Evolutionary conservation across 2,329 filamentous ascomycete species (phyloP).

Genomic region (Aurifilum marmelostoma): DNA sequence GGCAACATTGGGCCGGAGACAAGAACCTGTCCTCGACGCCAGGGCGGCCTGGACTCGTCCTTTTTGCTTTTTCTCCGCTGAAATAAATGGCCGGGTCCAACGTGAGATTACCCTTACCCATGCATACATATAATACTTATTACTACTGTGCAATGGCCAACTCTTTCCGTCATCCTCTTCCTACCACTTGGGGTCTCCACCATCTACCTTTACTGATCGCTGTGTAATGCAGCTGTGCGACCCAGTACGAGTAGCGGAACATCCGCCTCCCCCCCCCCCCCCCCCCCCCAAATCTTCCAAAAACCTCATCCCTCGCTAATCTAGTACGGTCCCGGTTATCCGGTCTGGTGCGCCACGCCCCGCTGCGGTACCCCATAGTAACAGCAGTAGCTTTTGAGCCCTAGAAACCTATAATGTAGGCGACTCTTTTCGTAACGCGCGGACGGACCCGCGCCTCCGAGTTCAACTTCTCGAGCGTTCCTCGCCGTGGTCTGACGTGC

Average conservation of each 20-base stretch:
- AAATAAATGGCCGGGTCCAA: not conserved
- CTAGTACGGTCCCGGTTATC: not conserved
- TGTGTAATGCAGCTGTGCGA: not conserved
- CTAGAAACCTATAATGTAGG: too few relatives aligned
- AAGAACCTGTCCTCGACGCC: not conserved
- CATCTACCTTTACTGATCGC: not conserved
- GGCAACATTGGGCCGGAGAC: not conserved
- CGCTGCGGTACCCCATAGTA: not conserved
- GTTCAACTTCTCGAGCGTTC: not conserved
- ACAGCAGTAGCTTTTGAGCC: not conserved
- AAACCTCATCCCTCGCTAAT: slow-evolving; percentile 6
- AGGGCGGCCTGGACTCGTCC: not conserved
- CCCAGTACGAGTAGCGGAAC: not conserved
- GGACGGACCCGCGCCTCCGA: not conserved
- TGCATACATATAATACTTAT: too few relatives aligned
- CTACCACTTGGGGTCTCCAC: not conserved
- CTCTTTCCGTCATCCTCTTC: not conserved
- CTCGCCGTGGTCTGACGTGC: not conserved
- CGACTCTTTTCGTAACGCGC: not conserved
- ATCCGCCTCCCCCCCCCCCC: too few relatives aligned
- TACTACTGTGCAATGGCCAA: not conserved
- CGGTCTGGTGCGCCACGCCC: slow-evolving; percentile 2
- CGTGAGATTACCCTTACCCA: not conserved
- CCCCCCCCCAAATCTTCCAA: not conserved
- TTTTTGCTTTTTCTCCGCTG: not conserved